phyloP scores from a whole-genome alignment of 331 rosid genomes.

The Quercus phellos region DNA sequence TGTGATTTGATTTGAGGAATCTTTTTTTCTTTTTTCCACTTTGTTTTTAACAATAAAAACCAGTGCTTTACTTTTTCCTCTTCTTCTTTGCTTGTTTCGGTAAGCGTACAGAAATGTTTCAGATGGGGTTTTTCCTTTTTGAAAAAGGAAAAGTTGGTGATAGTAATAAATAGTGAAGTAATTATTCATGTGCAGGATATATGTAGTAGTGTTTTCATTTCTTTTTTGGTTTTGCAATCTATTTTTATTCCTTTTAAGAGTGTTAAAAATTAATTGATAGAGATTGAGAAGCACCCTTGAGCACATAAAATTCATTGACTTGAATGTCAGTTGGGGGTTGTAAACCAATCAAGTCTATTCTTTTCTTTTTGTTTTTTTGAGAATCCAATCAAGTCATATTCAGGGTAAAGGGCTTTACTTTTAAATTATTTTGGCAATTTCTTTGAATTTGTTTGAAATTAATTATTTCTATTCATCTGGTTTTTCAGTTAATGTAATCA shows the following conservation, averaged over 20 bases:
- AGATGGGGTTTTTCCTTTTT: background rate
- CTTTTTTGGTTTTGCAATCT: background rate
- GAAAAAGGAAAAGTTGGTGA: background rate
- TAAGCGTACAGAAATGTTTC: background rate
- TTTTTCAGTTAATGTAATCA: background rate
- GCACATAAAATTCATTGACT: background rate
- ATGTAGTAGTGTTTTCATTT: background rate
- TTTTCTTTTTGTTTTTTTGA: background rate
- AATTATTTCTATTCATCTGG: background rate
- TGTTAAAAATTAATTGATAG: background rate
- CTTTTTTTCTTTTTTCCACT: background rate
- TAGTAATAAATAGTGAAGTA: background rate
- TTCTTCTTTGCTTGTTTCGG: background rate
- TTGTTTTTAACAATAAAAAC: background rate
- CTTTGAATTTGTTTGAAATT: background rate
- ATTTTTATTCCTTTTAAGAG: background rate
- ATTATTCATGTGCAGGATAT: background rate
- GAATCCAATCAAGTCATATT: background rate
- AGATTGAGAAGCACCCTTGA: background rate
- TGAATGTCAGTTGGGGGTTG: background rate
- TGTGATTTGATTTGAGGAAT: constrained; percentile 7
- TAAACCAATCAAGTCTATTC: background rate
- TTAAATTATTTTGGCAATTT: background rate
- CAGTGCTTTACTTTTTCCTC: background rate
- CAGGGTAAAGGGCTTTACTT: background rate